These are phyloP conservation scores for Hsuehochloa calcarea DNA, from an alignment of 176 grass and related monocot genomes.

Conservation along the genomic window DNA sequence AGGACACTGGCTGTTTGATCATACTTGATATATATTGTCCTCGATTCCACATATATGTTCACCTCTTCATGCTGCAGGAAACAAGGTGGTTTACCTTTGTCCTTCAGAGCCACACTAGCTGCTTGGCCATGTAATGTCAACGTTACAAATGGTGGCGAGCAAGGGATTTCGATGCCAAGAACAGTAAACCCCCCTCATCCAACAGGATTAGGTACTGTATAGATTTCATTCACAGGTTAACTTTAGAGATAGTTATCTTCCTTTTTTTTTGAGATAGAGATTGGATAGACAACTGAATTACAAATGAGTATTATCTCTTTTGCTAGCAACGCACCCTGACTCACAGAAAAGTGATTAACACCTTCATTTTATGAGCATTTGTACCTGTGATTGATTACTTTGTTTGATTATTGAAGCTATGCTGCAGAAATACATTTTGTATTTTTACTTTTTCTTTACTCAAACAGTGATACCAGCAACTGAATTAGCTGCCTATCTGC, in stretches of 20 bases:
- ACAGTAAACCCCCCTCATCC: constrained; percentile 39
- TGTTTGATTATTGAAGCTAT: constrained; percentile 1
- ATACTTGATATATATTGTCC: constrained; percentile 4
- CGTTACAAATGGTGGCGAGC: constrained; percentile 30
- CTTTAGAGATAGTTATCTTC: not conserved
- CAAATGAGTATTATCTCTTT: not conserved
- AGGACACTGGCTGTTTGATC: not conserved
- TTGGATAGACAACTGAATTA: constrained; percentile 18
- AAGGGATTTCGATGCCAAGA: constrained; percentile 31
- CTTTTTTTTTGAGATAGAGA: not conserved
- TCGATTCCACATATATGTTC: constrained; percentile 15
- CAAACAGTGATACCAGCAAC: not conserved
- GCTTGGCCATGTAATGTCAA: constrained; percentile 58
- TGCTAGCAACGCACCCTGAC: not conserved
- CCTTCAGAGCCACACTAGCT: constrained; percentile 61
- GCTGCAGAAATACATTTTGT: not conserved
- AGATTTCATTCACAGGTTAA: constrained; percentile 2
- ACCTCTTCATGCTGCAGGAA: constrained; percentile 55
- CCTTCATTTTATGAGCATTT: not conserved
- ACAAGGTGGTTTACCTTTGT: constrained; percentile 55
- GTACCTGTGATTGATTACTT: not conserved
- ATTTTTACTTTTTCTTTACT: not conserved
- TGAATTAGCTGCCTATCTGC: not conserved
- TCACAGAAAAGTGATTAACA: not conserved
- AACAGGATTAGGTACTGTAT: constrained; percentile 49